Evolutionary conservation across 805 yeast species (phyloP).

Genomic region (Ogataea thermomethanolica): DNA sequence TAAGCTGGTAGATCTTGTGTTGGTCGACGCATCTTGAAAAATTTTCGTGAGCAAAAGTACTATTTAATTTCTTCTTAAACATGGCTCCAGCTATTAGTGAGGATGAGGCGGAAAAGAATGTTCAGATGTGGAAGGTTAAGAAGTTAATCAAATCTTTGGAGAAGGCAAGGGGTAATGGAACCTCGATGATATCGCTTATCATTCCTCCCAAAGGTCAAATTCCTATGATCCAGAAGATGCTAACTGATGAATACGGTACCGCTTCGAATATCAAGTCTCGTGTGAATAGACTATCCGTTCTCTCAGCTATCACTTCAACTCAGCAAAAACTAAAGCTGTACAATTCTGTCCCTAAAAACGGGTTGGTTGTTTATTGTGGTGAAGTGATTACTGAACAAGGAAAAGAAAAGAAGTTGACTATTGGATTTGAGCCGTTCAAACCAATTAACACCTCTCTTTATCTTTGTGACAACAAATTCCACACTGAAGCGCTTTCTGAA

Average conservation of each 20-base stretch:
- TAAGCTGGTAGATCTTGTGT: no score
- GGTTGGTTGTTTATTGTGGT: conserved; percentile 96
- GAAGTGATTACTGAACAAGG: conserved; percentile 97
- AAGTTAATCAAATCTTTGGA: conserved; percentile 86
- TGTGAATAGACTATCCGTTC: conserved; percentile 91
- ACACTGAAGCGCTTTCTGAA: conserved; percentile 94
- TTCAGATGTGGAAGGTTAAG: conserved; percentile 98
- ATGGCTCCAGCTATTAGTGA: conserved; percentile 39
- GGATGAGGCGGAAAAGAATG: conserved; percentile 94
- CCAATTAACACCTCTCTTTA: conserved; percentile 97
- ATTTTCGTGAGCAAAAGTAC: conserved; percentile 11
- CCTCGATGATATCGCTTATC: conserved; percentile 96
- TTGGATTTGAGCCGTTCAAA: conserved; percentile 98
- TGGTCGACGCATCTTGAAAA: conserved; percentile 9
- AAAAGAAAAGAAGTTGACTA: conserved; percentile 92
- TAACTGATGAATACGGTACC: conserved; percentile 98
- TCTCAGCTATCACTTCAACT: conserved; percentile 96
- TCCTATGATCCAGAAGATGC: conserved; percentile 80
- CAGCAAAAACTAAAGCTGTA: conserved; percentile 94
- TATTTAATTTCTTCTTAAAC: conserved; percentile 13
- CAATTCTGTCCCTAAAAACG: conserved; percentile 87
- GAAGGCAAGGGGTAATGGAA: conserved; percentile 96
- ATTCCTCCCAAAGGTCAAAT: conserved; percentile 96
- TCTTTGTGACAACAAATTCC: conserved; percentile 96
- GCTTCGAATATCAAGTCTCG: conserved; percentile 98